Conservation (phyloP, 495 filamentous ascomycete species). For the Neurospora terricola region DNA sequence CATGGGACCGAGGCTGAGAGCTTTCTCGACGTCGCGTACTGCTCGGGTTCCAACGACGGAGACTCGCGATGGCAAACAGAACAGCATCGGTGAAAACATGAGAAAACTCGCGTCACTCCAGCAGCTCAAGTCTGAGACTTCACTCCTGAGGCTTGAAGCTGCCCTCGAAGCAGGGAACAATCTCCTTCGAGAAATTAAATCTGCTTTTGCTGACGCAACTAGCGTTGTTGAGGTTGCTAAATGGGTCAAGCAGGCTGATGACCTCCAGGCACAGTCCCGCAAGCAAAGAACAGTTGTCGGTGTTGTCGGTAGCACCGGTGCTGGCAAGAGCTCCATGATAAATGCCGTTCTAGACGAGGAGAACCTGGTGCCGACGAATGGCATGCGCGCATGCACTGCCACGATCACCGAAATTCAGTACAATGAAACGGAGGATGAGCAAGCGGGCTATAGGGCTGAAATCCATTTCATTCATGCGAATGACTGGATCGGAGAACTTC, state of each 20-base stretch:
- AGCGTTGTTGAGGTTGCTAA: conserved; percentile 6
- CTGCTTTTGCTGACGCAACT: conserved; percentile 4
- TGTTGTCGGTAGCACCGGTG: conserved; percentile 49
- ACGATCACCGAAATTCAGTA: conserved; percentile 57
- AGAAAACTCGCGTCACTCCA: background rate
- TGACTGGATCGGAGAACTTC: conserved; percentile 50
- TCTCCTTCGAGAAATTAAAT: conserved; percentile 13
- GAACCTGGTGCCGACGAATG: conserved; percentile 28
- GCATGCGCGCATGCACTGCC: conserved; percentile 52
- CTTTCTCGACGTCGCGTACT: background rate
- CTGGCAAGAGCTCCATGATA: conserved; percentile 52
- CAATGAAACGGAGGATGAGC: conserved; percentile 35
- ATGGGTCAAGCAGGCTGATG: conserved; percentile 37
- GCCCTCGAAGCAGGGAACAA: conserved; percentile 9
- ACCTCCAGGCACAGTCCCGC: conserved; percentile 7
- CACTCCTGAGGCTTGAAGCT: conserved; percentile 16
- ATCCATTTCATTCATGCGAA: conserved; percentile 48
- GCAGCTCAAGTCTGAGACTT: background rate
- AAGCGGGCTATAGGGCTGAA: conserved; percentile 43
- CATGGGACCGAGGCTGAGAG: background rate
- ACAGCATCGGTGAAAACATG: background rate
- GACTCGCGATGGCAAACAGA: background rate
- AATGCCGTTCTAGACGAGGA: conserved; percentile 51
- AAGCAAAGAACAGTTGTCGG: conserved; percentile 37
- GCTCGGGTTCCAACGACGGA: background rate